These are phyloP conservation scores for Eucalyptus lansdowneana DNA, from an alignment of 345 rosid genomes.

Conservation along the genomic window DNA sequence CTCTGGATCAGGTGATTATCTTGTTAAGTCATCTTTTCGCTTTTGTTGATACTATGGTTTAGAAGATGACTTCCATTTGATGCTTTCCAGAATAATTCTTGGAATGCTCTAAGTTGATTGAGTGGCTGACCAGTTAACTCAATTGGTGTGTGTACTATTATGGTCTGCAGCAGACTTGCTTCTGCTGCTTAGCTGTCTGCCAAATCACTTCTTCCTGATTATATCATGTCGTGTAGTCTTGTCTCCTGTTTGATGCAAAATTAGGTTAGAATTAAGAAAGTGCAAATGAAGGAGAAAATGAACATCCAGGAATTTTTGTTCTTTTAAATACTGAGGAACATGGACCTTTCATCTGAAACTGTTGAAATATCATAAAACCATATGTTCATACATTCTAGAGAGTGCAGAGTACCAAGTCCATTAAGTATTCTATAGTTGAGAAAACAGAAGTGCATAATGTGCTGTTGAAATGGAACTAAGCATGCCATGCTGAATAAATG, in stretches of 20 bases:
- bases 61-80: background rate
- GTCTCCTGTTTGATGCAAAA: background rate
- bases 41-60: slow-evolving; percentile 10
- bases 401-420: background rate
- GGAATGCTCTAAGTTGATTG: background rate
- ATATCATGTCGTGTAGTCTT: background rate
- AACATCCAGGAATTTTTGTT: background rate
- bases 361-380: background rate
- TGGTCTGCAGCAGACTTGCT: background rate
- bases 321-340: background rate
- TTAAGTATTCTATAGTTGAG: background rate
- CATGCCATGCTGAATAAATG: background rate
- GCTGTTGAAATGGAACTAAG: background rate
- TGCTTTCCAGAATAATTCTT: background rate
- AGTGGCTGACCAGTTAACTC: background rate
- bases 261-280: background rate
- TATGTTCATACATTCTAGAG: background rate
- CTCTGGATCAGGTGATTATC: slow-evolving; percentile 58
- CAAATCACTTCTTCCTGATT: background rate
- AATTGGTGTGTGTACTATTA: background rate
- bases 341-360: background rate
- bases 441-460: background rate
- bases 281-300: background rate
- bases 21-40: background rate
- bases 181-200: background rate